These are phyloP conservation scores for Spongiforma sp. DNA, from an alignment of 1,284 basidiomycete genomes.

Conservation along the genomic window DNA sequence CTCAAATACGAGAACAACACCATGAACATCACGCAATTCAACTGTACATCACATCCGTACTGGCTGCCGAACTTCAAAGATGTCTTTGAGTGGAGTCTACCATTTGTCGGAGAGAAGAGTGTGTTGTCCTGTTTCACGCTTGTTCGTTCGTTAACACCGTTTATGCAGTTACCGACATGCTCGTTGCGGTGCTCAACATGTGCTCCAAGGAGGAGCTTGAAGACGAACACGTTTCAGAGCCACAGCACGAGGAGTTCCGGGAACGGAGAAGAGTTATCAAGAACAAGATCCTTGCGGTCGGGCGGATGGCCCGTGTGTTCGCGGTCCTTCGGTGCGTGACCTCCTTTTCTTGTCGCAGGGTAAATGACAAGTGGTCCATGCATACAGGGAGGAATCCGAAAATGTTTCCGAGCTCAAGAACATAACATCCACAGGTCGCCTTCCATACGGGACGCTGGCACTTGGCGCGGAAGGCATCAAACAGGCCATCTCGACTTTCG, in stretches of 20 bases:
- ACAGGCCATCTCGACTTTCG: slow-evolving; percentile 92
- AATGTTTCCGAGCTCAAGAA: slow-evolving; percentile 97
- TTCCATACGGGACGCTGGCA: slow-evolving; percentile 89
- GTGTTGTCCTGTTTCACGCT: slow-evolving; percentile 33
- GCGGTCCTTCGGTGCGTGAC: slow-evolving; percentile 83
- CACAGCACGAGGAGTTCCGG: slow-evolving; percentile 53
- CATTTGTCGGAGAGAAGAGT: slow-evolving; percentile 96
- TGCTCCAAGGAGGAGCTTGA: slow-evolving; percentile 96
- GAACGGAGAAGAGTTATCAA: slow-evolving; percentile 88
- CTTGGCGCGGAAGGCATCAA: slow-evolving; percentile 95
- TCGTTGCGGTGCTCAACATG: slow-evolving; percentile 92
- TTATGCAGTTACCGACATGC: slow-evolving; percentile 90
- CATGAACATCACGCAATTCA: slow-evolving; percentile 96
- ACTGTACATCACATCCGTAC: slow-evolving; percentile 94
- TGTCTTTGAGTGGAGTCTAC: slow-evolving; percentile 90
- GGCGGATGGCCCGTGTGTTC: slow-evolving; percentile 95
- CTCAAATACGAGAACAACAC: slow-evolving; percentile 97
- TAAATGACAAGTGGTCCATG: not conserved
- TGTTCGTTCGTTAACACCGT: not conserved
- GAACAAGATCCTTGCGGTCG: slow-evolving; percentile 98
- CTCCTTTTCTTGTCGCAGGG: not conserved
- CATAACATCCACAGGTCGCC: slow-evolving; percentile 75
- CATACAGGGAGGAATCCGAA: slow-evolving; percentile 91
- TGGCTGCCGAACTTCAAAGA: slow-evolving; percentile 96
- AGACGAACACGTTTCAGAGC: slow-evolving; percentile 57